A percentile compares a stretch with the other conserved stretches of the same genome.
Conservation (phyloP, 306 rosid genomes). For the Vicia faba region DNA sequence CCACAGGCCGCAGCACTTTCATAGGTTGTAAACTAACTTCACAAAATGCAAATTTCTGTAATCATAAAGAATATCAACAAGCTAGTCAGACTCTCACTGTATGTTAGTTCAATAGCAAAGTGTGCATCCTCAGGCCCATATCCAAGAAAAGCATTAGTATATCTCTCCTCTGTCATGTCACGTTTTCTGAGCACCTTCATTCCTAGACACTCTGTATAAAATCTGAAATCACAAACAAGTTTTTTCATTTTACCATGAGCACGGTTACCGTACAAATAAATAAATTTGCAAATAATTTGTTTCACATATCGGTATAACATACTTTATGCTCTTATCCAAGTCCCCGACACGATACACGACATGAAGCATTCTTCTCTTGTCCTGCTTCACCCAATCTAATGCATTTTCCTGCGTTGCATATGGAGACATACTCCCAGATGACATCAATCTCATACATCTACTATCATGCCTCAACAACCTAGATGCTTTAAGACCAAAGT, state of each 20-base stretch:
- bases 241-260: slow-evolving; percentile 9
- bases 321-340: slow-evolving; percentile 85
- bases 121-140: slow-evolving; percentile 90
- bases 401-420: slow-evolving; percentile 63
- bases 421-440: slow-evolving; percentile 52
- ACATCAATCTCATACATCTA: slow-evolving; percentile 40
- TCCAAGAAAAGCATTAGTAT: too few relatives aligned
- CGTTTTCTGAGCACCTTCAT: slow-evolving; percentile 85
- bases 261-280: slow-evolving; percentile 3
- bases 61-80: slow-evolving; percentile 30
- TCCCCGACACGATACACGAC: slow-evolving; percentile 88
- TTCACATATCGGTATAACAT: slow-evolving; percentile 39
- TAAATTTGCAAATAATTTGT: neutral
- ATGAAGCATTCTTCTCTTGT: slow-evolving; percentile 74
- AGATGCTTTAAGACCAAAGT: slow-evolving; percentile 57
- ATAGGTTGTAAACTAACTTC: slow-evolving; percentile 28
- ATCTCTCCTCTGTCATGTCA: slow-evolving; percentile 83
- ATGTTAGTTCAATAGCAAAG: slow-evolving; percentile 81
- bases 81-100: slow-evolving; percentile 57
- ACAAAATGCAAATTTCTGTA: slow-evolving; percentile 11
- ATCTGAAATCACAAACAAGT: slow-evolving; percentile 57
- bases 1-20: too few relatives aligned
- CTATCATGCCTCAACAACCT: slow-evolving; percentile 57
- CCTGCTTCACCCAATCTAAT: slow-evolving; percentile 77
- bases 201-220: slow-evolving; percentile 81